These are phyloP conservation scores for Auricularia auricula-judae DNA, from an alignment of 768 basidiomycete species.

Conservation along the genomic window DNA sequence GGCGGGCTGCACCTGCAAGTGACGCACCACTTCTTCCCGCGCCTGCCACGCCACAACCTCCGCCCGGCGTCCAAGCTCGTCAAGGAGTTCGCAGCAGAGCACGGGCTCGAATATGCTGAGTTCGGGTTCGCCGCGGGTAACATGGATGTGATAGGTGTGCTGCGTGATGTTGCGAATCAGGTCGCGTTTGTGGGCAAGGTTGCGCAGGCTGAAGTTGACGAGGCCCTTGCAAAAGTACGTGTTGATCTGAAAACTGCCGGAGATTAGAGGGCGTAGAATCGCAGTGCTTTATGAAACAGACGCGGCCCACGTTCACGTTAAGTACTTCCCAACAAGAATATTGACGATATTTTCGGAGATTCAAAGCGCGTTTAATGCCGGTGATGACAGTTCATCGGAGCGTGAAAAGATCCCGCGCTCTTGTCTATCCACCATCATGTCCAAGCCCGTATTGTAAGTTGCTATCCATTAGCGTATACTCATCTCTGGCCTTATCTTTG, in stretches of 20 bases:
- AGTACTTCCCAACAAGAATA: no score
- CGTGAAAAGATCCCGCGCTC: no score
- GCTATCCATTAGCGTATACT: no score
- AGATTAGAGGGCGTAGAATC: no score
- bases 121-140: conserved; percentile 88
- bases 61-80: conserved; percentile 71
- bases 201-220: conserved; percentile 60
- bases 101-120: conserved; percentile 79
- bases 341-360: no score
- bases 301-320: no score
- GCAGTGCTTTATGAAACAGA: no score
- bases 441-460: no score
- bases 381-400: no score
- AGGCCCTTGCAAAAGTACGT: conserved; percentile 31
- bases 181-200: conserved; percentile 72
- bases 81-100: conserved; percentile 78
- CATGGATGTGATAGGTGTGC: conserved; percentile 66
- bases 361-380: no score
- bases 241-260: not conserved
- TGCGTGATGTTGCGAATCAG: conserved; percentile 81
- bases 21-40: conserved; percentile 94
- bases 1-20: conserved; percentile 98
- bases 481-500: no score
- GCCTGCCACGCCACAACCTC: conserved; percentile 89
- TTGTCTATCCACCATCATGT: no score